A percentile compares a stretch with the other conserved stretches of the same genome.
Evolutionary conservation across 495 filamentous ascomycete genomes (phyloP).

Genomic region (Hyaloscypha variabilis): DNA sequence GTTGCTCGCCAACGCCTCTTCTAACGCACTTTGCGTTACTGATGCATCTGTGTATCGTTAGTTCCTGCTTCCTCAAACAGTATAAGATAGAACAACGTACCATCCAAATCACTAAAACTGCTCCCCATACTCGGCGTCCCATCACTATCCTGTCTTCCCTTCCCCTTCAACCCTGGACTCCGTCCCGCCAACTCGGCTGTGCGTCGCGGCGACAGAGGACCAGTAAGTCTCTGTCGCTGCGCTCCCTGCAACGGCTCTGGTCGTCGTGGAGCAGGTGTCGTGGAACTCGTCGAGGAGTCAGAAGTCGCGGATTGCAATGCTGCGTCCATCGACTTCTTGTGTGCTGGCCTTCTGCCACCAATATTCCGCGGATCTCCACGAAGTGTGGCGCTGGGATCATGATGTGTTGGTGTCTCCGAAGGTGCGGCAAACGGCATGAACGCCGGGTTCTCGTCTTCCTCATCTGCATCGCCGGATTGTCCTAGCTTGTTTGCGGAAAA

Average conservation of each 20-base stretch:
- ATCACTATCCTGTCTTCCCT: conserved; percentile 72
- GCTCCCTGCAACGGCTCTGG: conserved; percentile 15
- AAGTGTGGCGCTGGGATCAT: conserved; percentile 67
- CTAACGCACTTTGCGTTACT: conserved; percentile 90
- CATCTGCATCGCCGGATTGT: conserved; percentile 52
- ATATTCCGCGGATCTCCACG: conserved; percentile 48
- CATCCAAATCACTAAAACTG: conserved; percentile 96
- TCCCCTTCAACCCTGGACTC: conserved; percentile 55
- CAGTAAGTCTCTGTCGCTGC: conserved; percentile 19
- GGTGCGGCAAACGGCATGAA: conserved; percentile 67
- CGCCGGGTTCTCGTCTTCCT: conserved; percentile 64
- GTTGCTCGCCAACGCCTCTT: conserved; percentile 89
- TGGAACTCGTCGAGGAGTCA: conserved; percentile 65
- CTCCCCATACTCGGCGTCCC: conserved; percentile 96
- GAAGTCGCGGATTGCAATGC: conserved; percentile 50
- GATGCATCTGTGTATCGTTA: conserved; percentile 67
- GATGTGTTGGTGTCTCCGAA: conserved; percentile 27
- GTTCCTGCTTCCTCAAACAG: conserved; percentile 1
- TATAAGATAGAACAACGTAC: conserved; percentile 48
- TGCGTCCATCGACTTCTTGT: conserved; percentile 35
- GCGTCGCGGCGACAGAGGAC: conserved; percentile 45
- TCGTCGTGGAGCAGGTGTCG: conserved; percentile 41
- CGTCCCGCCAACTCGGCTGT: conserved; percentile 57
- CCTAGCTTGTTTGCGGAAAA: conserved; percentile 40
- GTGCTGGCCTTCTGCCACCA: conserved; percentile 34